Conservation (phyloP, 2,329 filamentous ascomycete genomes). For the Coniella lustricola region DNA sequence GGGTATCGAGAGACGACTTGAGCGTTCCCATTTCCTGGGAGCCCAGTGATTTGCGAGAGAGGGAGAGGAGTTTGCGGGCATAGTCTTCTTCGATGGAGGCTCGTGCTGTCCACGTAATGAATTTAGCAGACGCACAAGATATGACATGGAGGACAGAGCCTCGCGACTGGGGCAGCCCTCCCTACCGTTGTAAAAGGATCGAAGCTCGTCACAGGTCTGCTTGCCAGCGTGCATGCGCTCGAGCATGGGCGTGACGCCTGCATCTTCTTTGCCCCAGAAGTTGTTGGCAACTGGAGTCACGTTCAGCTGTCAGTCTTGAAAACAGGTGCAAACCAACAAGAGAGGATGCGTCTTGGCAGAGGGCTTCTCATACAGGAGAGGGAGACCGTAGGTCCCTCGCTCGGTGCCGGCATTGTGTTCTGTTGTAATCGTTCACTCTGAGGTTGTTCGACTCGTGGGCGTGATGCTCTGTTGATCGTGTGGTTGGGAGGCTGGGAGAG, state of each 20-base stretch:
- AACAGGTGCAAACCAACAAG: neutral
- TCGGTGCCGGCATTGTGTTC: conserved; percentile 15
- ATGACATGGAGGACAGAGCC: neutral
- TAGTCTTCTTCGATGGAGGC: conserved; percentile 97
- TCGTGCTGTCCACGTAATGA: conserved; percentile 50
- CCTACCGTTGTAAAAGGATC: conserved; percentile 77
- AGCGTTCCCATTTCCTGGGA: conserved; percentile 82
- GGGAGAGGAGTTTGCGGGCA: conserved; percentile 74
- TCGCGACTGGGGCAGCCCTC: conserved; percentile 16
- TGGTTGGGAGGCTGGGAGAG: neutral
- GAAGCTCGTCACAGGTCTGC: conserved; percentile 88
- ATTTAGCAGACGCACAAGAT: neutral
- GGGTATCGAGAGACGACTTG: conserved; percentile 74
- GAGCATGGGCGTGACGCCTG: conserved; percentile 82
- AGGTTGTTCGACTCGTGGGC: too few relatives aligned
- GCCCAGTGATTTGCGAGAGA: conserved; percentile 83
- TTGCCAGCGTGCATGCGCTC: conserved; percentile 94
- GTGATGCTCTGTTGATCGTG: neutral
- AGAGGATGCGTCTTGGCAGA: neutral
- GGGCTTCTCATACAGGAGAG: conserved; percentile 15
- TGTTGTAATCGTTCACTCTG: neutral
- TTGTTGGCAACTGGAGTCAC: conserved; percentile 81
- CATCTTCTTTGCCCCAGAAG: conserved; percentile 99
- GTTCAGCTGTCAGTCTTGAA: conserved; percentile 3
- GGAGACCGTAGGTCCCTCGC: conserved; percentile 16